Evolutionary conservation across 495 filamentous ascomycete genomes (phyloP).

Genomic region (Evernia prunastri): DNA sequence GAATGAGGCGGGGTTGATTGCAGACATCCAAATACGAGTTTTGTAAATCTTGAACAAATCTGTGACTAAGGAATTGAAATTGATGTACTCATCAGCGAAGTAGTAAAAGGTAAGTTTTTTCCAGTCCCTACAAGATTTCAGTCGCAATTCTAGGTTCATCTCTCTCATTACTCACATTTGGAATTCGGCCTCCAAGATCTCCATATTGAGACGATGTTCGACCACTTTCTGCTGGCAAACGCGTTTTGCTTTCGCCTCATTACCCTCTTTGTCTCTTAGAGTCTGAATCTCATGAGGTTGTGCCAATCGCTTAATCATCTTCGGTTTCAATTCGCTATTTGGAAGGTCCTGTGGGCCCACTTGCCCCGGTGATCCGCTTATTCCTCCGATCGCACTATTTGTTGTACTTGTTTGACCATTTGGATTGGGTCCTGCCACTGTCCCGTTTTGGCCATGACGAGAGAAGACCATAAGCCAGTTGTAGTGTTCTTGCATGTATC

Average conservation of each 20-base stretch:
- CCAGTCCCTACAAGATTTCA: constrained; percentile 67
- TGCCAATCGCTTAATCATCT: constrained; percentile 90
- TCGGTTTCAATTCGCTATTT: constrained; percentile 76
- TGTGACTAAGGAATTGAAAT: constrained; percentile 94
- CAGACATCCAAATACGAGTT: constrained; percentile 98
- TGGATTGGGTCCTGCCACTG: constrained; percentile 45
- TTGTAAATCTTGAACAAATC: constrained; percentile 99
- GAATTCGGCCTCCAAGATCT: constrained; percentile 98
- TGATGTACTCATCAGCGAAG: constrained; percentile 95
- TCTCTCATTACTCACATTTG: constrained; percentile 66
- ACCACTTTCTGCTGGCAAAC: constrained; percentile 93
- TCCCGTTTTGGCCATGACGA: constrained; percentile 57
- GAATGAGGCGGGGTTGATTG: constrained; percentile 96
- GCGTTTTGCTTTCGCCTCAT: constrained; percentile 94
- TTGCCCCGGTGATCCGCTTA: constrained; percentile 54
- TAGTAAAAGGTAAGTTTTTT: constrained; percentile 99
- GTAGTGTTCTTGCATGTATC: constrained; percentile 88
- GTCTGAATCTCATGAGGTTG: constrained; percentile 82
- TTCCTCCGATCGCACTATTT: constrained; percentile 64
- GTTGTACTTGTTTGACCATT: constrained; percentile 37
- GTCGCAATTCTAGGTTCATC: constrained; percentile 9
- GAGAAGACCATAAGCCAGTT: constrained; percentile 98
- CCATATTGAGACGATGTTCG: constrained; percentile 93
- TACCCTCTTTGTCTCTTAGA: constrained; percentile 90
- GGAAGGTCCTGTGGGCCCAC: constrained; percentile 70